Percentiles rank a stretch among this genome's conserved stretches.
Conservation (phyloP, 192 early-diverging fungal species). For the Diversispora epigaea region DNA sequence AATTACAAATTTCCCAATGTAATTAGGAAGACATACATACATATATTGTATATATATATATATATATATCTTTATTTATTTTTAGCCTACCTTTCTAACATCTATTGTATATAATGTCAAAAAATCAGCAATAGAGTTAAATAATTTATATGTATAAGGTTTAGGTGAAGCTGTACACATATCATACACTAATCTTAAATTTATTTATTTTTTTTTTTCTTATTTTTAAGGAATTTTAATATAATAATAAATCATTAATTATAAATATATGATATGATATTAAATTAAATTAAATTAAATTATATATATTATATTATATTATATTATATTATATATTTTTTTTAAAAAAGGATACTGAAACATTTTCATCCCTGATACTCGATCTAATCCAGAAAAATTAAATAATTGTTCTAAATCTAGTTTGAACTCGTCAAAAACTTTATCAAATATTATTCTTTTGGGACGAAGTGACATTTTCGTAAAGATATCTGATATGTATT, state of each 20-base stretch:
- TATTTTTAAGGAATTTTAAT: too few species aligned
- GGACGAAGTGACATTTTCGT: conserved; percentile 52
- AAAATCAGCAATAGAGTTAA: conserved; percentile 66
- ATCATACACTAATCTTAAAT: conserved; percentile 66
- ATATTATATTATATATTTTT: too few species aligned
- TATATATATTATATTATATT: too few species aligned
- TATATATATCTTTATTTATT: neutral
- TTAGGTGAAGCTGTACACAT: conserved; percentile 75
- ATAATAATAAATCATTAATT: too few species aligned
- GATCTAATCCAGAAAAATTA: conserved; percentile 50
- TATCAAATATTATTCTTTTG: conserved; percentile 54
- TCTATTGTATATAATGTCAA: conserved; percentile 56
- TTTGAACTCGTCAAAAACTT: conserved; percentile 49
- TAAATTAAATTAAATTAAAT: too few species aligned
- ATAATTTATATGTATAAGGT: conserved; percentile 65
- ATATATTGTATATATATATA: too few species aligned
- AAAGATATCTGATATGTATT: neutral
- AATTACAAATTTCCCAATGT: too few species aligned
- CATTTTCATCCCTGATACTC: conserved; percentile 67
- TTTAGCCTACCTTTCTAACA: conserved; percentile 49
- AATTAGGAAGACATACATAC: too few species aligned
- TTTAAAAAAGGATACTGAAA: conserved; percentile 55
- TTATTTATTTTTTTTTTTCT: neutral
- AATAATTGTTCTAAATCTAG: conserved; percentile 53
- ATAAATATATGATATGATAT: too few species aligned